phyloP scores from a whole-genome alignment of 2,329 filamentous ascomycete species.

The Colletotrichum tabaci region DNA sequence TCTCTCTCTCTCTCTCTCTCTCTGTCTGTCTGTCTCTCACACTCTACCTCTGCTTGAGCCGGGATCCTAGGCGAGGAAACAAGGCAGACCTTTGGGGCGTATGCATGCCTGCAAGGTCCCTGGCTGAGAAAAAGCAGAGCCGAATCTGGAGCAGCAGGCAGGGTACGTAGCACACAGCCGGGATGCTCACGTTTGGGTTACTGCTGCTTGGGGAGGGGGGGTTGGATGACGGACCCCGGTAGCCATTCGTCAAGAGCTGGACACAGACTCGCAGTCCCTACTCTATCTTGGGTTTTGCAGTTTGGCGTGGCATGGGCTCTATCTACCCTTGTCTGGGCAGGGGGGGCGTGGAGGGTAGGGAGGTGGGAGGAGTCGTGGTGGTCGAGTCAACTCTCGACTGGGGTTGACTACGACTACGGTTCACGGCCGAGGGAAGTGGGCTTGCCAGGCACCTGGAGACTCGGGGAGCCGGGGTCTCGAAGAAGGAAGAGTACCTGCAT shows the following conservation, averaged over 20 bases:
- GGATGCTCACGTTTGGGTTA: slow-evolving; percentile 21
- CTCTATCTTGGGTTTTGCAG: slow-evolving; percentile 34
- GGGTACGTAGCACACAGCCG: slow-evolving; percentile 32
- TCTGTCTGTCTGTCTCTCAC: not conserved
- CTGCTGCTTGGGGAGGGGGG: not conserved
- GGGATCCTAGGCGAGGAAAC: slow-evolving; percentile 16
- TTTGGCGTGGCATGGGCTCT: slow-evolving; percentile 10
- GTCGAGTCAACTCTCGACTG: slow-evolving; percentile 22
- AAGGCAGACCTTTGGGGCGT: slow-evolving; percentile 6
- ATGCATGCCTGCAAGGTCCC: slow-evolving; percentile 9
- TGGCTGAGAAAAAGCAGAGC: slow-evolving; percentile 18
- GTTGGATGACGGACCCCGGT: slow-evolving; percentile 11
- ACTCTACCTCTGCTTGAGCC: not conserved
- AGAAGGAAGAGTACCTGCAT: slow-evolving; percentile 44
- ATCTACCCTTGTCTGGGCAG: slow-evolving; percentile 25
- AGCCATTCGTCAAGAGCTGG: slow-evolving; percentile 25
- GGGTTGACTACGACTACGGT: slow-evolving; percentile 23
- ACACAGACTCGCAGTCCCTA: slow-evolving; percentile 20
- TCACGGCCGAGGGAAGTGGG: slow-evolving; percentile 31
- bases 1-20: not conserved
- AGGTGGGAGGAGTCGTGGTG: slow-evolving; percentile 18
- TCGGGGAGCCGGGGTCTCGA: slow-evolving; percentile 15
- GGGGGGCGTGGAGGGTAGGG: too few species aligned
- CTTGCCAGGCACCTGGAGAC: slow-evolving; percentile 36
- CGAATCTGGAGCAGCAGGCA: slow-evolving; percentile 29